Percentiles rank a stretch among this genome's conserved stretches.
Evolutionary conservation across 805 yeast genomes (phyloP).

Genomic region (Yarrowia bubula): DNA sequence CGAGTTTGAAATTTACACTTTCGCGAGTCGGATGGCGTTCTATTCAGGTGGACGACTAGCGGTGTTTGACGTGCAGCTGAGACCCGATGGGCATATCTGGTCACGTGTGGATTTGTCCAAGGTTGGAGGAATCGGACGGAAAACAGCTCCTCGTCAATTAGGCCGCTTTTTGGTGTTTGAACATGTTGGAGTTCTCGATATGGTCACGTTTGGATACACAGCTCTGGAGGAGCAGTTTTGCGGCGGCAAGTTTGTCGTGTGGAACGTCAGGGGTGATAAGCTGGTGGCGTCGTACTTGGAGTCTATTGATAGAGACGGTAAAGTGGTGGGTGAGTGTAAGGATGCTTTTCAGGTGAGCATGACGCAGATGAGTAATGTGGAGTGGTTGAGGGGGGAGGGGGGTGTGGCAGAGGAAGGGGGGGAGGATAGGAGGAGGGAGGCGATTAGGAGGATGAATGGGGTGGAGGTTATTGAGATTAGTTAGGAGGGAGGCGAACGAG

Average conservation of each 20-base stretch:
- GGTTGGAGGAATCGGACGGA: neutral
- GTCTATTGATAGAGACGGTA: neutral
- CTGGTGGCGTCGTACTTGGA: neutral
- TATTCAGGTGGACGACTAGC: constrained; percentile 7
- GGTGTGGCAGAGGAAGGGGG: too few species aligned
- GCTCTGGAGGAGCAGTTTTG: neutral
- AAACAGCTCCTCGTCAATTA: neutral
- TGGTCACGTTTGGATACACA: neutral
- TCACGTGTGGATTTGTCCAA: constrained; percentile 2
- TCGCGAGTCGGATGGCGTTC: constrained; percentile 7
- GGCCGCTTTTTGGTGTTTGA: neutral
- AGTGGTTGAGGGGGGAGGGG: neutral
- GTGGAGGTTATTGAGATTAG: too few species aligned
- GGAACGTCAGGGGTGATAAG: neutral
- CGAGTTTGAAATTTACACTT: constrained; percentile 12
- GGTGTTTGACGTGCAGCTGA: neutral
- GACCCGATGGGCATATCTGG: constrained; percentile 1
- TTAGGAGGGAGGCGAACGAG: too few species aligned
- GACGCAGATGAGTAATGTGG: neutral
- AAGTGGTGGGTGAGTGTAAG: neutral
- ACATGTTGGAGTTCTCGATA: neutral
- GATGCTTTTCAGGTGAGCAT: neutral
- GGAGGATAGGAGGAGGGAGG: too few species aligned
- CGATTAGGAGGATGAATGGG: too few species aligned
- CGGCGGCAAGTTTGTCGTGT: neutral